These are phyloP conservation scores for Mycosphaerella arachidis DNA, from an alignment of 2,329 filamentous ascomycete genomes.

Conservation along the genomic window DNA sequence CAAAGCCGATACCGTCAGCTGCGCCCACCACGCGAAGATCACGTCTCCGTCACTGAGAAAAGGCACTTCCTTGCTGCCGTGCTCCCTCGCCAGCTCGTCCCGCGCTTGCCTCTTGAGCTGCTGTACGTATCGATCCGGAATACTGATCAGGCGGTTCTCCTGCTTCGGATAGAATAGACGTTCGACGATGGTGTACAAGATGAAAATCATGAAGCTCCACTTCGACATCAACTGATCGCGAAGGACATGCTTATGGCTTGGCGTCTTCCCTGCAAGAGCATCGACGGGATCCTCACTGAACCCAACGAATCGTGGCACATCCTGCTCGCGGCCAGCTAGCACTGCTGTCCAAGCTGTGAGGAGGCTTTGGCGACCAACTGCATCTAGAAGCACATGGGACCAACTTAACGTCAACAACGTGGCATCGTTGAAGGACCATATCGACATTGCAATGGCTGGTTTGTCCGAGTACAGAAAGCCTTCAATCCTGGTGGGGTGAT, in stretches of 20 bases:
- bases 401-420: conserved; percentile 26
- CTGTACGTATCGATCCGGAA: conserved; percentile 19
- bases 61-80: conserved; percentile 9
- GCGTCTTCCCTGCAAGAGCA: conserved; percentile 16
- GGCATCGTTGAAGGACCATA: conserved; percentile 24
- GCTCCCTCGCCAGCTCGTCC: conserved; percentile 11
- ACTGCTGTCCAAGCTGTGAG: conserved; percentile 25
- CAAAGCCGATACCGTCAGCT: background rate
- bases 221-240: conserved; percentile 5
- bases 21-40: conserved; percentile 23
- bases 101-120: conserved; percentile 14
- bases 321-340: conserved; percentile 24
- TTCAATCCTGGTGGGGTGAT: conserved; percentile 8
- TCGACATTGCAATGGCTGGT: conserved; percentile 14
- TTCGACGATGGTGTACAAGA: conserved; percentile 11
- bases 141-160: background rate
- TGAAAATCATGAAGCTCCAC: conserved; percentile 9
- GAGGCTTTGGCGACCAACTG: conserved; percentile 18
- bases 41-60: conserved; percentile 28
- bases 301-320: conserved; percentile 14
- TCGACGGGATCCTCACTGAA: conserved; percentile 23
- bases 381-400: conserved; percentile 26
- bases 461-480: conserved; percentile 18
- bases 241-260: conserved; percentile 18
- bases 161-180: conserved; percentile 1